These are phyloP conservation scores for Hanseniaspora valbyensis DNA, from an alignment of 805 yeast genomes.

Conservation along the genomic window DNA sequence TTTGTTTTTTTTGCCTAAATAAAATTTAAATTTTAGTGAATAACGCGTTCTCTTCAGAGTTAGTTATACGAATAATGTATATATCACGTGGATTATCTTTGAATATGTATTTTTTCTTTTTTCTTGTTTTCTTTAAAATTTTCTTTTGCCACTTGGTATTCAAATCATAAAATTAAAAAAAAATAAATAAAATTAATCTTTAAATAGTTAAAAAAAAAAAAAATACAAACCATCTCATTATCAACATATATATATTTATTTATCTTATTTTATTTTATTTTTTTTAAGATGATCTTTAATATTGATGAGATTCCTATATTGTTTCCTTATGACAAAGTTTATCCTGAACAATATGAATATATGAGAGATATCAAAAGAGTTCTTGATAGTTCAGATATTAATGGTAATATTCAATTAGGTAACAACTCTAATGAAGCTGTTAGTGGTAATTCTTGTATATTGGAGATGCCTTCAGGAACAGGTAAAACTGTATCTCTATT, in stretches of 20 bases:
- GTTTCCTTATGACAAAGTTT: conserved; percentile 92
- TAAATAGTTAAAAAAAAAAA: too few species aligned
- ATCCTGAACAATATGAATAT: conserved; percentile 96
- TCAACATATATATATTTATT: neutral
- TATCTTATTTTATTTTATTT: neutral
- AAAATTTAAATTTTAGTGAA: too few species aligned
- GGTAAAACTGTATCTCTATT: conserved; percentile 91
- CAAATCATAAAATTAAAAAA: too few species aligned
- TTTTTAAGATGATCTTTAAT: conserved; percentile 47
- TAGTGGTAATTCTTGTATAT: conserved; percentile 79
- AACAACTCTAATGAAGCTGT: conserved; percentile 30
- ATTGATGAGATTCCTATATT: conserved; percentile 93
- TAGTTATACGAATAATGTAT: too few species aligned
- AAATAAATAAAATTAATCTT: too few species aligned
- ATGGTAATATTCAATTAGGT: conserved; percentile 9
- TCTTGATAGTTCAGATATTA: conserved; percentile 39
- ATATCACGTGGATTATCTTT: too few species aligned
- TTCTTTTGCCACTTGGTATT: too few species aligned
- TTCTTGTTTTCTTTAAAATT: too few species aligned
- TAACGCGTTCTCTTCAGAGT: too few species aligned
- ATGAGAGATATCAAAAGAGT: conserved; percentile 93
- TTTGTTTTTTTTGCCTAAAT: too few species aligned
- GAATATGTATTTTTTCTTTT: too few species aligned
- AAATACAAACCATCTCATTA: too few species aligned
- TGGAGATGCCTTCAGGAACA: conserved; percentile 99